Base-by-base conservation (phyloP, 2,329 filamentous ascomycete genomes). In the Lanzia echinophila region DNA sequence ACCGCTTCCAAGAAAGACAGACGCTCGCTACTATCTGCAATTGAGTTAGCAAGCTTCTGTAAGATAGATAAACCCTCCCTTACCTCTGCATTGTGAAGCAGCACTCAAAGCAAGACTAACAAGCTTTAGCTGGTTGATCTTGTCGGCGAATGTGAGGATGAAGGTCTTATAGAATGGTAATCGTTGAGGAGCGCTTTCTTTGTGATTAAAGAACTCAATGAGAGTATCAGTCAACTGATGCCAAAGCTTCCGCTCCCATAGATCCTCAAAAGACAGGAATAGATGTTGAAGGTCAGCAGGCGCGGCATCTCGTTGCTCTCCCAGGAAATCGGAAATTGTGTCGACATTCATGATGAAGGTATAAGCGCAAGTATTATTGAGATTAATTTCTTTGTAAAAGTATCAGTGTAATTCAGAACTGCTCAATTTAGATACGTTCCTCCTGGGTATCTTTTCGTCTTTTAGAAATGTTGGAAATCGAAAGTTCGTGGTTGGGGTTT, bases 171-270 rank as follows among this genome's bases (percentile, higher is more conserved):
- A 99, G 72, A 99, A 87, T 56, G 84, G 78, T 75, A 99, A 81
- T 68, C 92, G 86, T 75, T 95, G 90, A 55, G 83, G 78, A 54
- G 84, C 86, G 72, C 91, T 97, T 68, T 85, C 82, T 43, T 87
- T 80, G 64, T 88, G 75, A 67, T 85, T 84, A 76, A 96, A 99
- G 80, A 92, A 96, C 62, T 88, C 81, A 64, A 96, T 78, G 54
- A 99, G 81, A 50, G 86, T 79, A 68, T 96, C 87, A 34, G 94
- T 99, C 63, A 99, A 86, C 75, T 99, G 91, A 76, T 99, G 94
- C 94, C 94, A 99, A 74, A 99, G 81, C 76, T 96, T 96, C 67
- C 92, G 86, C 78, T 99, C 94, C 94, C 94, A 99, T 69, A 84
- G 88, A 70, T 95, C 90, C 77, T 99, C 94, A 62, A 99, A 96